Percentiles rank a stretch among this genome's conserved stretches.
phyloP scores from a whole-genome alignment of 2,329 filamentous ascomycete genomes.

The Aspergillus puulaauensis region DNA sequence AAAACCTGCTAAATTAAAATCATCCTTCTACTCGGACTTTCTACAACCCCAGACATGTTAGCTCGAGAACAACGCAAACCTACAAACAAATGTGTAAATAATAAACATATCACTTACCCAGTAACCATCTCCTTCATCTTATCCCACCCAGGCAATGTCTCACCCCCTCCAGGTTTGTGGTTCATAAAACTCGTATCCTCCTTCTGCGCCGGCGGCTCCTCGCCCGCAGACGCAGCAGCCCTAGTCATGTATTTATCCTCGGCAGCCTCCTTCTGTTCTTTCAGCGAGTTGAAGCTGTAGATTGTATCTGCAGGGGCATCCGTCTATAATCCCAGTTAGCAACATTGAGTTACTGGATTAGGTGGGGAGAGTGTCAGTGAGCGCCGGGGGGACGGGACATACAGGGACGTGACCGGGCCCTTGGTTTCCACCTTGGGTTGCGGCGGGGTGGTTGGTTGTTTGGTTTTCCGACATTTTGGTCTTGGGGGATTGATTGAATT shows the following conservation, averaged over 20 bases:
- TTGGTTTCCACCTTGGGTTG: conserved; percentile 11
- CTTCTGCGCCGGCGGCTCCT: conserved; percentile 21
- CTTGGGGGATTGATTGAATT: background rate
- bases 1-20: background rate
- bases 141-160: conserved; percentile 32
- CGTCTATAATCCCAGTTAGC: conserved; percentile 11
- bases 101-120: background rate
- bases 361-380: too few relatives aligned
- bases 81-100: background rate
- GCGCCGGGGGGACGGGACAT: conserved; percentile 1
- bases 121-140: conserved; percentile 23
- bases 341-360: background rate
- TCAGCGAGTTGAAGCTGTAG: conserved; percentile 27
- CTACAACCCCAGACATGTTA: background rate
- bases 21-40: background rate
- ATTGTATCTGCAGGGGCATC: conserved; percentile 24
- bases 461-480: background rate
- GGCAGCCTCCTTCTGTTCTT: conserved; percentile 28
- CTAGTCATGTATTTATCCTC: conserved; percentile 20
- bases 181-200: conserved; percentile 36
- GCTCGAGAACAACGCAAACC: background rate
- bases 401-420: conserved; percentile 28
- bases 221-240: conserved; percentile 8
- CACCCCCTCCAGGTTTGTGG: conserved; percentile 24
- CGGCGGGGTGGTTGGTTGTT: background rate